Conservation (phyloP, 2,329 filamentous ascomycete genomes). For the Stromatinia cepivora region DNA sequence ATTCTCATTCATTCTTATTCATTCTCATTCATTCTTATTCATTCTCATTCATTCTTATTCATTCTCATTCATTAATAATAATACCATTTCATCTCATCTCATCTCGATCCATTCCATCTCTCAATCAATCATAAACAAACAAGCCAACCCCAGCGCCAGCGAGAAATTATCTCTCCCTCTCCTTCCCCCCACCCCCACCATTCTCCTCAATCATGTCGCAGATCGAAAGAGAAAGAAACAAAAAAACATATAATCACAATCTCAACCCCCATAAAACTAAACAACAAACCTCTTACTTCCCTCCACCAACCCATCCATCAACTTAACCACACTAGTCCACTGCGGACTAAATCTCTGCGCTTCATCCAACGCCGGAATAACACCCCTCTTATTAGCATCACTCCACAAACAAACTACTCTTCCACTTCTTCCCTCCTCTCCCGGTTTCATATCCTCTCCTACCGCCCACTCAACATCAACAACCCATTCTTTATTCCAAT, state of each 20-base stretch:
- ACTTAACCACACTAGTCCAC: constrained; percentile 79
- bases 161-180: neutral
- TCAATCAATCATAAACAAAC: neutral
- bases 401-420: constrained; percentile 81
- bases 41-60: too few relatives aligned
- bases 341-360: constrained; percentile 70
- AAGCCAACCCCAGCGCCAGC: neutral
- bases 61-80: neutral
- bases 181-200: neutral
- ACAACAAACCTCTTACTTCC: constrained; percentile 57
- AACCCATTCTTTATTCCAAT: constrained; percentile 74
- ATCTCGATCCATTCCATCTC: neutral
- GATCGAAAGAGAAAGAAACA: neutral
- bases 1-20: too few relatives aligned
- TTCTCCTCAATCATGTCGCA: too few relatives aligned
- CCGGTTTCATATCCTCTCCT: constrained; percentile 37
- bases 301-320: constrained; percentile 76
- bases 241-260: neutral
- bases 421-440: constrained; percentile 55
- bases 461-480: constrained; percentile 64
- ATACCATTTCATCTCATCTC: neutral
- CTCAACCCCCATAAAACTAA: neutral
- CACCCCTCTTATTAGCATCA: constrained; percentile 70
- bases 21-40: too few relatives aligned
- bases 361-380: constrained; percentile 84